Conservation (phyloP, 768 basidiomycete genomes). For the Pleurotus tuber-regium region DNA sequence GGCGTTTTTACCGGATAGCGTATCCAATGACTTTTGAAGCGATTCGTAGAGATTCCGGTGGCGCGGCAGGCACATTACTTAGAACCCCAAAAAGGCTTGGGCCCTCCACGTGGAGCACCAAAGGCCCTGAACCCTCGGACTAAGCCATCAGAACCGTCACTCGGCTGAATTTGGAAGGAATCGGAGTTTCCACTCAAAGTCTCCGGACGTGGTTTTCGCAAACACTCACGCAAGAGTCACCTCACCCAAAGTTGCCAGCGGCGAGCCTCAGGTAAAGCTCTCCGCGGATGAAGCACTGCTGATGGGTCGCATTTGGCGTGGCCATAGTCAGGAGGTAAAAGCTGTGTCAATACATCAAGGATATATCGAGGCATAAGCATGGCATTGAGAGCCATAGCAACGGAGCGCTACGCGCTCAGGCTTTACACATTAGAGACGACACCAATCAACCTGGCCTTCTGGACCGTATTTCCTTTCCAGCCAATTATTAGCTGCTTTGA, state of each 20-base stretch:
- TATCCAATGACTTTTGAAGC: background rate
- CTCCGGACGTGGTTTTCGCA: background rate
- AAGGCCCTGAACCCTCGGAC: conserved; percentile 8
- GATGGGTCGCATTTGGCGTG: too few relatives aligned
- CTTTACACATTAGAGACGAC: conserved; percentile 25
- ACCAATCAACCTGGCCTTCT: conserved; percentile 75
- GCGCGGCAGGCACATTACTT: conserved; percentile 7
- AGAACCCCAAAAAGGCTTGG: conserved; percentile 11
- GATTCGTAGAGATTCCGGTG: background rate
- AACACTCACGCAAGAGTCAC: too few relatives aligned
- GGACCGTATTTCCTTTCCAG: conserved; percentile 73
- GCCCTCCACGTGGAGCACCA: conserved; percentile 5
- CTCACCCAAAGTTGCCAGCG: too few relatives aligned
- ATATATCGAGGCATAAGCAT: too few relatives aligned
- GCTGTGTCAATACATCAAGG: too few relatives aligned
- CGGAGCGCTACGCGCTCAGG: background rate
- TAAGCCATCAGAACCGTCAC: conserved; percentile 9
- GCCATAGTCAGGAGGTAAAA: too few relatives aligned
- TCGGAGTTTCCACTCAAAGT: conserved; percentile 4
- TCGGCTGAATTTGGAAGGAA: conserved; percentile 3
- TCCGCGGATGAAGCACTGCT: too few relatives aligned
- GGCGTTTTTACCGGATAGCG: too few relatives aligned
- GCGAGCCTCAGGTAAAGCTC: too few relatives aligned
- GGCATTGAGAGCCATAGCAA: background rate
- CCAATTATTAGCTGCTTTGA: conserved; percentile 87